Conservation (phyloP, 805 yeast genomes). For the Ogataea minuta region DNA sequence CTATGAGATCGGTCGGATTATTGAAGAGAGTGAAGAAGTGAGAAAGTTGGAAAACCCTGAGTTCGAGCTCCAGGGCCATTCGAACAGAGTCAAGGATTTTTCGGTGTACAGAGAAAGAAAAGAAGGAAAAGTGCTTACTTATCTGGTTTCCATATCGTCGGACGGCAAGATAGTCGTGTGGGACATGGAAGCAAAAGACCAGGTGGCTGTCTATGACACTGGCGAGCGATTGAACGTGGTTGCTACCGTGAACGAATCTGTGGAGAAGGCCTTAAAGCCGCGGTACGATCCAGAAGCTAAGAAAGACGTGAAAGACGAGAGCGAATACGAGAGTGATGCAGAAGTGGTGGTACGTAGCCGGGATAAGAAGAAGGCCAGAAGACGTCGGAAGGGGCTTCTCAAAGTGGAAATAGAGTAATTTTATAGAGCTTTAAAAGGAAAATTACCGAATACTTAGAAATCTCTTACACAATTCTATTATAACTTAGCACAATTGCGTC, state of each 20-base stretch:
- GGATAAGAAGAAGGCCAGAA: conserved; percentile 46
- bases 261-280: conserved; percentile 71
- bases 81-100: conserved; percentile 81
- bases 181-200: conserved; percentile 69
- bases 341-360: conserved; percentile 60
- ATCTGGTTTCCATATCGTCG: conserved; percentile 79
- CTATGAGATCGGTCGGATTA: conserved; percentile 35
- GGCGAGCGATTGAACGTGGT: conserved; percentile 92
- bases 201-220: conserved; percentile 84
- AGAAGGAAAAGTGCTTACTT: conserved; percentile 38
- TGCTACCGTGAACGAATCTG: conserved; percentile 66
- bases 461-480: neutral
- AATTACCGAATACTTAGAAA: neutral
- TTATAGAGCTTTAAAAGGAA: neutral
- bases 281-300: conserved; percentile 35
- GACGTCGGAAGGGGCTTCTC: conserved; percentile 41
- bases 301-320: conserved; percentile 43
- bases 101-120: conserved; percentile 41
- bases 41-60: conserved; percentile 40
- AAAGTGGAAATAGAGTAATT: conserved; percentile 50
- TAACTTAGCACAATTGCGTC: neutral
- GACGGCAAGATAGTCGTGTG: conserved; percentile 93
- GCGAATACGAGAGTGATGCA: conserved; percentile 76
- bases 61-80: conserved; percentile 73
- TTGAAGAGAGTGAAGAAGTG: conserved; percentile 16